Base-by-base conservation (phyloP, 768 basidiomycete genomes). In the Lentinula raphanica region DNA sequence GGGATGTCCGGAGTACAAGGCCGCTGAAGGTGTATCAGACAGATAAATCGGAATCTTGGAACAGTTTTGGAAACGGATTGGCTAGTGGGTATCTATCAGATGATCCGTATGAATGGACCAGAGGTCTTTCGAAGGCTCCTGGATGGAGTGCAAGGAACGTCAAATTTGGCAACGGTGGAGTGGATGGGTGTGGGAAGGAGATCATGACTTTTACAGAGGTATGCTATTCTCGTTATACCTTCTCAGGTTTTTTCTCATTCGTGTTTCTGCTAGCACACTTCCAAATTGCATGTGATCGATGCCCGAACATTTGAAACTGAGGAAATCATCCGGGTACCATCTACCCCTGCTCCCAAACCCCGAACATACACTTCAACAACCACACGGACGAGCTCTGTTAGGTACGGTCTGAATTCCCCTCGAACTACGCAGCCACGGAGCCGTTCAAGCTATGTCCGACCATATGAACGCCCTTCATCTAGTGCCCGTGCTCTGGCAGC, bases 191-290 rank as follows among this genome's bases (percentile, higher is more conserved):
- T 13, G 81, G 83, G 25, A 80, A 82, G 60, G 94, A 96, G 70
- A 69, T 94, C 1, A 83, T 96, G 82, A 86, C 84, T 0, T 97
- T 94, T 71, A 92, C 94, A 15, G 94, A 95, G 84, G 92, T 93
- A 60, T 62, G 27, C 36, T 40, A 35, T 54, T 28, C 25, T 44
- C 39, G 9, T 21, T 46, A 49, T 28, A 48, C 23, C 9, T 45
- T 17, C 3, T 44, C 15, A 35, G 28, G 21, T 3, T 42, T 11
- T 32, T 35, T 58, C 17, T 56, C 49, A 44, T 55, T 59, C 49
- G 11, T 50, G 64, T 23, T 69, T 60, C 12, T 49, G 48, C 19
- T 63, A 94, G 90, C 93, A 96, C 67, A 90, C 90, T 1, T 87
- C 82, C 29, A 71, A 88, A 36, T 68, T 96, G 7, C 94, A 97